These are phyloP conservation scores for Penicillium taxi DNA, from an alignment of 495 filamentous ascomycete species.

Conservation along the genomic window DNA sequence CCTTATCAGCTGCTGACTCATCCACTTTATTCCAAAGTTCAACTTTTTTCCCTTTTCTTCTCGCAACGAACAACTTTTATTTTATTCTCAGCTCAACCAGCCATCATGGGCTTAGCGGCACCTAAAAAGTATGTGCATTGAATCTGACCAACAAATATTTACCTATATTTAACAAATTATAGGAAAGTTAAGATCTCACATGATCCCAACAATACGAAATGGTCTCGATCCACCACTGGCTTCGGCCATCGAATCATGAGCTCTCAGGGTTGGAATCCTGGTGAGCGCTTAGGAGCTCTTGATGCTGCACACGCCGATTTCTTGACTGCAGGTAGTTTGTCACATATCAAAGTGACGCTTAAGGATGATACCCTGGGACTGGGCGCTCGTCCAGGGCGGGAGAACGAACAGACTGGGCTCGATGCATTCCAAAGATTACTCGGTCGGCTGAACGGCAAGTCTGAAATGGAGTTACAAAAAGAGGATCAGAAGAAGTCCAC, in stretches of 20 bases:
- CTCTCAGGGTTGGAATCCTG: slow-evolving; percentile 83
- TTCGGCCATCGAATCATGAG: slow-evolving; percentile 85
- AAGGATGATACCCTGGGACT: slow-evolving; percentile 89
- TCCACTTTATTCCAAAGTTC: slow-evolving; percentile 2
- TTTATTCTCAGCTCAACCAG: not conserved
- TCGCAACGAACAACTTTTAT: no score
- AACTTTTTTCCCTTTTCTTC: slow-evolving; percentile 2
- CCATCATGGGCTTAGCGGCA: slow-evolving; percentile 63
- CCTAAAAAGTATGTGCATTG: slow-evolving; percentile 53
- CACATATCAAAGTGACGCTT: slow-evolving; percentile 67
- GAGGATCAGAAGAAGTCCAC: slow-evolving; percentile 56
- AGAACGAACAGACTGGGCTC: slow-evolving; percentile 69
- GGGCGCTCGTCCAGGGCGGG: slow-evolving; percentile 62
- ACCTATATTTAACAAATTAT: no score
- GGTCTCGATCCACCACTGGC: slow-evolving; percentile 69
- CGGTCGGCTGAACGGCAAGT: slow-evolving; percentile 83
- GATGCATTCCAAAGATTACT: slow-evolving; percentile 76
- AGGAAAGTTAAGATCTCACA: slow-evolving; percentile 76
- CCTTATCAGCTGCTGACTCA: slow-evolving; percentile 15
- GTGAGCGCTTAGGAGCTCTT: slow-evolving; percentile 66
- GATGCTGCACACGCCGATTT: slow-evolving; percentile 63
- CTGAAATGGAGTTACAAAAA: slow-evolving; percentile 54
- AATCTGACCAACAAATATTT: no score
- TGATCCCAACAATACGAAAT: slow-evolving; percentile 91
- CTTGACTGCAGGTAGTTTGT: slow-evolving; percentile 66